These are phyloP conservation scores for Komagataella mondaviorum DNA, from an alignment of 805 yeast species.

Conservation along the genomic window DNA sequence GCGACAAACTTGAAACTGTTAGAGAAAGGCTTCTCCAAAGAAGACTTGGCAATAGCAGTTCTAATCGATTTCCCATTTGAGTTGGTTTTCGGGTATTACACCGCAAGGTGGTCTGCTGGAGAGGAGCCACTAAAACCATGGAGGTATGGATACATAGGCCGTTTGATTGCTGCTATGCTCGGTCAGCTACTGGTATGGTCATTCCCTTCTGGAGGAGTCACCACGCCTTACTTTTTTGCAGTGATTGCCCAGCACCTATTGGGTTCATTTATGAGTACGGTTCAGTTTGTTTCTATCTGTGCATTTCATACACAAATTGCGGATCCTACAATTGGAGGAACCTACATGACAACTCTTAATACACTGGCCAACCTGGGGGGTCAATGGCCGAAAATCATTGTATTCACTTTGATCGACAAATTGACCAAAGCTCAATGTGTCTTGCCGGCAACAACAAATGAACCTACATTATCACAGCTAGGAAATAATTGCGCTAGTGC, in stretches of 20 bases:
- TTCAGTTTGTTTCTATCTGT: slow-evolving; percentile 87
- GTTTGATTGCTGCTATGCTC: slow-evolving; percentile 59
- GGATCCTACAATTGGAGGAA: slow-evolving; percentile 93
- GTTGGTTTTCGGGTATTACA: slow-evolving; percentile 87
- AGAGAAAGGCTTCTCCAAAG: slow-evolving; percentile 86
- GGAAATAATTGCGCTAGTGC: slow-evolving; percentile 12
- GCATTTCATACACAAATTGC: slow-evolving; percentile 95
- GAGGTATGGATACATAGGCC: slow-evolving; percentile 77
- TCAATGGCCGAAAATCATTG: slow-evolving; percentile 89
- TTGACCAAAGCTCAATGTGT: slow-evolving; percentile 56
- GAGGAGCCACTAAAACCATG: slow-evolving; percentile 72
- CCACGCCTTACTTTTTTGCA: slow-evolving; percentile 42
- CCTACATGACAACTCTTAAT: slow-evolving; percentile 93
- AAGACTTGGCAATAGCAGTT: slow-evolving; percentile 86
- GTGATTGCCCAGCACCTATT: slow-evolving; percentile 74
- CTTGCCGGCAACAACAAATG: slow-evolving; percentile 10
- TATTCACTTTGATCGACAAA: slow-evolving; percentile 67
- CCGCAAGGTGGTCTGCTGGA: slow-evolving; percentile 89
- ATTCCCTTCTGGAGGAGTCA: slow-evolving; percentile 51
- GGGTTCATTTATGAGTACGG: slow-evolving; percentile 86
- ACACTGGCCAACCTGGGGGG: slow-evolving; percentile 92
- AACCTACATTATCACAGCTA: slow-evolving; percentile 2
- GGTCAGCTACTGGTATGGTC: slow-evolving; percentile 62
- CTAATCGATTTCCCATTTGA: slow-evolving; percentile 94
- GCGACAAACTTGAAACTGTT: slow-evolving; percentile 85